Percentiles rank a stretch among this genome's conserved stretches.
phyloP scores from a whole-genome alignment of 1,139 yeast genomes.

The Debaryomycetaceae sp. region DNA sequence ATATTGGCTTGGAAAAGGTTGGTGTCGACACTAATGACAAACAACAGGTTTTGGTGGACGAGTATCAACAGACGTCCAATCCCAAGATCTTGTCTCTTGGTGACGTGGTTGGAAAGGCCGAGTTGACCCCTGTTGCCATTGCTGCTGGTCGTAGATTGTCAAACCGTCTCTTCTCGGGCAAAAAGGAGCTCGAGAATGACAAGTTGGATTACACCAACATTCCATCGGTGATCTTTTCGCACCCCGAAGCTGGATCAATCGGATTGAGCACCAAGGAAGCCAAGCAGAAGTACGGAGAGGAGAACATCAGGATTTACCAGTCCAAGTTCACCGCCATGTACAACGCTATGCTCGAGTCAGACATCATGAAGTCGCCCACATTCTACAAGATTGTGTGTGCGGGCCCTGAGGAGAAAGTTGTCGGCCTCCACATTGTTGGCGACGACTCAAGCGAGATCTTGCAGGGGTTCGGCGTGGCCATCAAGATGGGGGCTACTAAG shows the following conservation, averaged over 20 bases:
- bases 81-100: conserved; percentile 81
- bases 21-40: conserved; percentile 61
- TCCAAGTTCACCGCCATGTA: conserved; percentile 88
- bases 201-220: conserved; percentile 82
- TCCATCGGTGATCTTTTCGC: conserved; percentile 91
- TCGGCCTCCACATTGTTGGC: conserved; percentile 92
- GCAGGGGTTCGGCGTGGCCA: conserved; percentile 97
- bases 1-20: conserved; percentile 70
- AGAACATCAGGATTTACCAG: conserved; percentile 73
- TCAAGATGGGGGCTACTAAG: conserved; percentile 98
- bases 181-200: conserved; percentile 55
- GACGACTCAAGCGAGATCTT: conserved; percentile 86
- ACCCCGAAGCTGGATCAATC: conserved; percentile 94
- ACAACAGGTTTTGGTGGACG: conserved; percentile 71
- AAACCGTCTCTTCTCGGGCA: conserved; percentile 81
- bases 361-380: conserved; percentile 79
- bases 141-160: conserved; percentile 96
- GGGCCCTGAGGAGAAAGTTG: conserved; percentile 86
- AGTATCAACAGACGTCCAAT: conserved; percentile 77
- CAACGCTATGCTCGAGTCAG: conserved; percentile 69
- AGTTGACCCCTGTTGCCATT: conserved; percentile 96
- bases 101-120: conserved; percentile 87
- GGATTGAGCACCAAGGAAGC: conserved; percentile 84
- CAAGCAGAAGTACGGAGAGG: conserved; percentile 70
- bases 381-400: conserved; percentile 76